phyloP scores from a whole-genome alignment of 2,329 filamentous ascomycete species.

The Penicillium sp. region DNA sequence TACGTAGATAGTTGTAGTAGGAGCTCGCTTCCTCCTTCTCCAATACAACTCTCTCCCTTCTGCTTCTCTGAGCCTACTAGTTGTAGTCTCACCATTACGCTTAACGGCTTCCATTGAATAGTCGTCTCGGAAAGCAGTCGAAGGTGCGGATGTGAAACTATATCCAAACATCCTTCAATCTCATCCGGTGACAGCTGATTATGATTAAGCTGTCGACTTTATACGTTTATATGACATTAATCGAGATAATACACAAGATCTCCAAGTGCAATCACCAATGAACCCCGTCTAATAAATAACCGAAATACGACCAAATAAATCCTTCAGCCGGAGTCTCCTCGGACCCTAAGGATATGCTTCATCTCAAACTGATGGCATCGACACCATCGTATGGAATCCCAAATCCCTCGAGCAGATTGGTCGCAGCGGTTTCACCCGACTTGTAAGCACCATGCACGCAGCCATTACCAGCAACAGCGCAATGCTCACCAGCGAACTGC shows the following conservation, averaged over 20 bases:
- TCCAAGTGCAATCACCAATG: background rate
- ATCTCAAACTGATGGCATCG: background rate
- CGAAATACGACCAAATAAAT: constrained; percentile 4
- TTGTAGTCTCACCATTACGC: too few relatives aligned
- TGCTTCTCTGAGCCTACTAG: too few relatives aligned
- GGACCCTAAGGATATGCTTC: background rate
- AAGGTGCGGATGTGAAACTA: too few relatives aligned
- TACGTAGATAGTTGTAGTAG: too few relatives aligned
- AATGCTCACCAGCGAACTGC: constrained; percentile 44
- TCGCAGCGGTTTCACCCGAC: constrained; percentile 42
- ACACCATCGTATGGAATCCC: constrained; percentile 21
- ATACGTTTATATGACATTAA: background rate
- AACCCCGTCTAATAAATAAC: background rate
- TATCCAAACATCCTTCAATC: background rate
- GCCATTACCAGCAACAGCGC: constrained; percentile 40
- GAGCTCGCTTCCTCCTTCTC: too few relatives aligned
- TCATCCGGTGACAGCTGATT: background rate
- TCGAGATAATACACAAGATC: background rate
- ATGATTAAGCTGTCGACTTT: background rate
- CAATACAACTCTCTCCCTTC: too few relatives aligned
- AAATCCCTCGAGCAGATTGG: constrained; percentile 38
- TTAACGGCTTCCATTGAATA: background rate
- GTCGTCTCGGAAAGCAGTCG: background rate
- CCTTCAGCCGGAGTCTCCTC: constrained; percentile 21
- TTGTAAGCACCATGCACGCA: constrained; percentile 47